phyloP scores from a whole-genome alignment of 306 rosid species.

The Cyclanthera cordifolia region DNA sequence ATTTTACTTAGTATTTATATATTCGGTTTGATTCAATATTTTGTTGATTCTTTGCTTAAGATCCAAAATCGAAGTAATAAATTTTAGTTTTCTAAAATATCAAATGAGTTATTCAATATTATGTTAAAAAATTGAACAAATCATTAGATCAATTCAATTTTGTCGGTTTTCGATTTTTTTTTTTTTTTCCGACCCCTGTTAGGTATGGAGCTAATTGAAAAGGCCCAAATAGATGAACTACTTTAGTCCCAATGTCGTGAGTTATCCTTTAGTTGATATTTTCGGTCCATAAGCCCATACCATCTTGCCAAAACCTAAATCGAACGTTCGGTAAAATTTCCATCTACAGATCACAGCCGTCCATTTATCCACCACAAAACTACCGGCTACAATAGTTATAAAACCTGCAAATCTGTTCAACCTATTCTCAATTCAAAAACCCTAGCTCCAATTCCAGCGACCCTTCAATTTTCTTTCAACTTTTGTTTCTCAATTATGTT shows the following conservation, averaged over 20 bases:
- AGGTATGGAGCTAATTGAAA: too few relatives aligned
- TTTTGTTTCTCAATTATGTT: not conserved
- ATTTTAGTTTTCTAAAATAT: too few relatives aligned
- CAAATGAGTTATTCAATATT: too few relatives aligned
- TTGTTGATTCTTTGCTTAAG: too few relatives aligned
- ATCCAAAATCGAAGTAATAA: too few relatives aligned
- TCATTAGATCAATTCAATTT: too few relatives aligned
- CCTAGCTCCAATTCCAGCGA: not conserved
- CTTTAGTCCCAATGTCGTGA: not conserved
- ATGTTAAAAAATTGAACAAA: too few relatives aligned
- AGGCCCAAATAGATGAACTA: not conserved
- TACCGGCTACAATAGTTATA: not conserved
- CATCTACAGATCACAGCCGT: not conserved
- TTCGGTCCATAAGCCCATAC: not conserved
- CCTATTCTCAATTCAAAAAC: not conserved
- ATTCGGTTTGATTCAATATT: too few relatives aligned
- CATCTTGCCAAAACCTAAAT: not conserved
- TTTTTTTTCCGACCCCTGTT: too few relatives aligned
- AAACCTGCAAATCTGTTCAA: not conserved
- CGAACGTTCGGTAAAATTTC: not conserved
- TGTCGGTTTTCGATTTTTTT: too few relatives aligned
- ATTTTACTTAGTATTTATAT: too few relatives aligned
- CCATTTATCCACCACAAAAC: not conserved
- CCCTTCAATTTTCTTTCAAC: not conserved
- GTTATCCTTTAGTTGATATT: not conserved